Evolutionary conservation across 2,329 filamentous ascomycete genomes (phyloP).

Genomic region (Neopestalotiopsis clavispora): DNA sequence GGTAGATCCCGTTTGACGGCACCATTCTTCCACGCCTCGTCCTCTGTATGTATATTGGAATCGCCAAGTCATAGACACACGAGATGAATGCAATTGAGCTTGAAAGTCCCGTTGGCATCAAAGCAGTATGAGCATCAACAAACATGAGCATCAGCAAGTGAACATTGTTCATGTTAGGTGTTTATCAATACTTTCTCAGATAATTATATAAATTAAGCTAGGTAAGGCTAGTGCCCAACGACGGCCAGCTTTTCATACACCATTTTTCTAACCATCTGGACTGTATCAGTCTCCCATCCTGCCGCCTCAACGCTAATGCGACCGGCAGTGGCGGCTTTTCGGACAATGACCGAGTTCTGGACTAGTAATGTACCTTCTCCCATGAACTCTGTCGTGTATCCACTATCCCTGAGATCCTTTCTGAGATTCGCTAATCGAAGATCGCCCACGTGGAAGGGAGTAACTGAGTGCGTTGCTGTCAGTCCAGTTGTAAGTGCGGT

Average conservation of each 20-base stretch:
- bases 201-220: no score
- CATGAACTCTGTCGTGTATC: constrained; percentile 88
- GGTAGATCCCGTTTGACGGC: no score
- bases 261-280: constrained; percentile 85
- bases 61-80: no score
- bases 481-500: constrained; percentile 24
- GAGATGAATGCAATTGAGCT: no score
- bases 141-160: no score
- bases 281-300: constrained; percentile 65
- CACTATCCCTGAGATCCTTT: constrained; percentile 78
- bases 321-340: constrained; percentile 82
- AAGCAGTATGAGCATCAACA: no score
- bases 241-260: constrained; percentile 95
- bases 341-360: constrained; percentile 84
- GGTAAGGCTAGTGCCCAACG: constrained; percentile 54
- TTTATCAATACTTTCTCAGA: no score
- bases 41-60: no score
- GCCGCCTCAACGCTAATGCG: constrained; percentile 86
- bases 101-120: no score
- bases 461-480: constrained; percentile 73
- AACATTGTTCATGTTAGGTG: no score
- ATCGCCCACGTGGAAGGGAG: constrained; percentile 93
- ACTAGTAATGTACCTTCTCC: constrained; percentile 92
- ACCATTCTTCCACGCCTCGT: no score
- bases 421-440: constrained; percentile 86